Percentiles rank a stretch among this genome's conserved stretches.
Evolutionary conservation across 1,139 yeast species (phyloP).

Genomic region (Yamadazyma membranifaciens): DNA sequence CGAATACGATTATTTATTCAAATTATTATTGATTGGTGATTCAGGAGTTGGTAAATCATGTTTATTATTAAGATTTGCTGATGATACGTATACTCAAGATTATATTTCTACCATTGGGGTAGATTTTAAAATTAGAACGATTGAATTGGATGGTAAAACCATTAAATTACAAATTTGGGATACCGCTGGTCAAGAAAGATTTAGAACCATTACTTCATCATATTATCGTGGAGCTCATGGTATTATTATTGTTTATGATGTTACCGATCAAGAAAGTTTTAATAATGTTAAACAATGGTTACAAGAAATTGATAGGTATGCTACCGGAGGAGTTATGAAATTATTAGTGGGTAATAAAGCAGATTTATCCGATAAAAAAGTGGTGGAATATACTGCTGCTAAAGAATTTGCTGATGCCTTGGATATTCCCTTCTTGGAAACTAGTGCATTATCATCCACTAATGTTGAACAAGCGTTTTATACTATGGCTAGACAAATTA

Average conservation of each 20-base stretch:
- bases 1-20: conserved; percentile 96
- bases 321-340: conserved; percentile 96
- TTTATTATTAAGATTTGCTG: conserved; percentile 90
- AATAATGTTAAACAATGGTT: conserved; percentile 98
- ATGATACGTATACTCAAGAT: conserved; percentile 95
- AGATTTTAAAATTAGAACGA: conserved; percentile 96
- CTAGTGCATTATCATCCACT: conserved; percentile 92
- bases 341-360: conserved; percentile 96
- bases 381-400: conserved; percentile 94
- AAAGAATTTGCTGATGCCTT: conserved; percentile 97
- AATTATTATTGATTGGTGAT: conserved; percentile 91
- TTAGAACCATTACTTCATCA: conserved; percentile 95
- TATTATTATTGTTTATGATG: conserved; percentile 95
- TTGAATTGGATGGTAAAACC: conserved; percentile 94
- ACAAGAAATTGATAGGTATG: conserved; percentile 97
- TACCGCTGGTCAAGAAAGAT: conserved; percentile 98
- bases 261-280: conserved; percentile 96
- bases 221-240: conserved; percentile 99
- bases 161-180: conserved; percentile 99
- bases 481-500: conserved; percentile 98
- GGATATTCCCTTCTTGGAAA: conserved; percentile 94
- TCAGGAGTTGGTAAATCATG: conserved; percentile 99
- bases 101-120: conserved; percentile 98
- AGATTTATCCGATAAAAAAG: conserved; percentile 90
- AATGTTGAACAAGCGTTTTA: conserved; percentile 98